phyloP scores from a whole-genome alignment of 768 basidiomycete species.

The Xerocomellus dryophilus region DNA sequence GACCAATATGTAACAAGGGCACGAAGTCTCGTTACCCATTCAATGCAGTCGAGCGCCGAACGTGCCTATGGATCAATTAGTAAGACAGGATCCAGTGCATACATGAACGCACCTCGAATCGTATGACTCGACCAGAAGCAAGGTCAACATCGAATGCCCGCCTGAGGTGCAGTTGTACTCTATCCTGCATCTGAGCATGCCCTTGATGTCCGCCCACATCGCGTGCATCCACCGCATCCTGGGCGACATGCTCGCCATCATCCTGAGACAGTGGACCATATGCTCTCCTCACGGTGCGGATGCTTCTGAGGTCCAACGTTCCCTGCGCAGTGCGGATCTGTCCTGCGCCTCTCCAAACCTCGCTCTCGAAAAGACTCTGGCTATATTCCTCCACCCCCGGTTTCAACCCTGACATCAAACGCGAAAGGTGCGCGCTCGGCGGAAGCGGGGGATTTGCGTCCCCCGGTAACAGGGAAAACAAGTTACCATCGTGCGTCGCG shows the following conservation, averaged over 20 bases:
- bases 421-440: constrained; percentile 46
- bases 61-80: constrained; percentile 46
- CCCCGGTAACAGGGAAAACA: constrained; percentile 56
- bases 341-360: constrained; percentile 58
- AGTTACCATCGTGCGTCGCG: constrained; percentile 64
- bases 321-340: constrained; percentile 67
- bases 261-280: constrained; percentile 32
- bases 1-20: constrained; percentile 78
- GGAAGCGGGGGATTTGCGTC: constrained; percentile 68
- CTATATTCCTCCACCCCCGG: constrained; percentile 28
- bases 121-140: constrained; percentile 60
- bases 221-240: constrained; percentile 47
- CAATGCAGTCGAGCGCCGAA: constrained; percentile 62
- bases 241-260: constrained; percentile 20
- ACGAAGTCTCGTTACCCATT: constrained; percentile 82
- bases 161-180: constrained; percentile 47
- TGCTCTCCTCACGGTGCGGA: constrained; percentile 61
- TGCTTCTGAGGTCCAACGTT: constrained; percentile 68
- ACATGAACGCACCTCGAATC: constrained; percentile 68
- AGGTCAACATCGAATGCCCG: constrained; percentile 78
- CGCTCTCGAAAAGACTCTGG: constrained; percentile 42
- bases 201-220: constrained; percentile 67
- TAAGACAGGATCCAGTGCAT: not conserved
- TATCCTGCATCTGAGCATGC: constrained; percentile 42
- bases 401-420: constrained; percentile 29